Conservation (phyloP, 257 asterid genomes). For the Solanum tarapatanum region DNA sequence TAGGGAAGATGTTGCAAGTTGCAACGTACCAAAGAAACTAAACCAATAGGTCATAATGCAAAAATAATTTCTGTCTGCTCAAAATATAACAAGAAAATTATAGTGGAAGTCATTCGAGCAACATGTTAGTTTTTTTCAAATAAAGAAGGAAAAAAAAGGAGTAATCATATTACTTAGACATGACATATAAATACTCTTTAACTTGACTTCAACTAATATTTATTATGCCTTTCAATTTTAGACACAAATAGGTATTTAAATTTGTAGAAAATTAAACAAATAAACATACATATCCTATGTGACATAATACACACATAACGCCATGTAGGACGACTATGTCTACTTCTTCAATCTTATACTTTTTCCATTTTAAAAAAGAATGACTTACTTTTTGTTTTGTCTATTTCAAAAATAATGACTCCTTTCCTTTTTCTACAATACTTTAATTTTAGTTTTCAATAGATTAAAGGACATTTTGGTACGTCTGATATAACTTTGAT, state of each 20-base stretch:
- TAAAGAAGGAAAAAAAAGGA: not conserved
- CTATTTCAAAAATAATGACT: not conserved
- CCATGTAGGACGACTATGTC: not conserved
- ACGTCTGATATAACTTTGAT: too few species aligned
- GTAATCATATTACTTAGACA: not conserved
- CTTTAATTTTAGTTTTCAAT: not conserved
- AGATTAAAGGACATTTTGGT: not conserved
- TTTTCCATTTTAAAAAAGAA: not conserved
- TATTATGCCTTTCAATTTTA: too few species aligned
- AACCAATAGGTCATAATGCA: not conserved
- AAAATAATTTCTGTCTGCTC: not conserved
- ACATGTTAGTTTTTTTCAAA: not conserved
- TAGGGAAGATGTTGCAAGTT: not conserved
- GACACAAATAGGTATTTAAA: too few species aligned
- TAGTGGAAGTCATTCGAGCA: not conserved
- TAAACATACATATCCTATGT: too few species aligned
- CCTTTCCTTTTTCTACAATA: not conserved
- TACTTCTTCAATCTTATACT: too few species aligned
- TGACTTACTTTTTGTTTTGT: not conserved
- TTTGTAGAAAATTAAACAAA: too few species aligned
- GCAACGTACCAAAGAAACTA: not conserved
- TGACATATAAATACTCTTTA: too few species aligned
- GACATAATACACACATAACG: too few species aligned
- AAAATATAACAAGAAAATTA: not conserved
- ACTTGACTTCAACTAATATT: too few species aligned